A percentile compares a stretch with the other conserved stretches of the same genome.
These are phyloP conservation scores for Cordyceps sp. DNA, from an alignment of 2,329 filamentous ascomycete species.

Conservation along the genomic window DNA sequence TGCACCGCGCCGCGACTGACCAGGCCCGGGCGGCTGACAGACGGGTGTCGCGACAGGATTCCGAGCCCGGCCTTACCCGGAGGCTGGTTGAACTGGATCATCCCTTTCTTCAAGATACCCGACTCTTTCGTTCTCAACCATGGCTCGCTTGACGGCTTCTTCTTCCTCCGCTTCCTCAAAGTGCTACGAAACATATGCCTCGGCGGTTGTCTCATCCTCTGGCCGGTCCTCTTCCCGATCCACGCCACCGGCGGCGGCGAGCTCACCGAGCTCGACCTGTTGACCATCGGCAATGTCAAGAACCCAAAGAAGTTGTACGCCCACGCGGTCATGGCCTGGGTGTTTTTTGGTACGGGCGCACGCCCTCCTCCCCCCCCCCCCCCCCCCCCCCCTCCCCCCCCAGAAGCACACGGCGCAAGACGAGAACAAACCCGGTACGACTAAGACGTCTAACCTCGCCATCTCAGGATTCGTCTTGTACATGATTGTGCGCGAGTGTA, in stretches of 20 bases:
- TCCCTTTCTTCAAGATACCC: constrained; percentile 45
- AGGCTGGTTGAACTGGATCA: constrained; percentile 52
- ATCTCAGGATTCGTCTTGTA: constrained; percentile 71
- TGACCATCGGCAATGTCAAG: constrained; percentile 64
- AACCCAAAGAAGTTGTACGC: constrained; percentile 54
- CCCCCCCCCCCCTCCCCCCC: no score
- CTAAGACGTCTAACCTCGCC: not conserved
- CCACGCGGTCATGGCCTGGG: constrained; percentile 63
- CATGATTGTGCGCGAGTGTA: constrained; percentile 70
- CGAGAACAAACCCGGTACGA: no score
- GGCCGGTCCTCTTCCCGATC: constrained; percentile 73
- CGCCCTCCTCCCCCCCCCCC: not conserved
- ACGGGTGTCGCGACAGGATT: not conserved
- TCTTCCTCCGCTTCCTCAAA: constrained; percentile 58
- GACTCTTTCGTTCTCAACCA: constrained; percentile 78
- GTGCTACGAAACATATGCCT: constrained; percentile 71
- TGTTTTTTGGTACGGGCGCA: constrained; percentile 47
- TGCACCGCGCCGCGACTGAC: not conserved
- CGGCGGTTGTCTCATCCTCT: constrained; percentile 69
- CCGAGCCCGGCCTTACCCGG: constrained; percentile 18
- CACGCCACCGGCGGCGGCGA: constrained; percentile 65
- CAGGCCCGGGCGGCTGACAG: no score
- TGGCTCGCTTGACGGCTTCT: constrained; percentile 81
- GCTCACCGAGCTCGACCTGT: constrained; percentile 51
- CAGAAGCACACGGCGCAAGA: no score